A percentile compares a stretch with the other conserved stretches of the same genome.
These are phyloP conservation scores for Debaryomyces udenii DNA, from an alignment of 1,139 yeast species.

Conservation along the genomic window DNA sequence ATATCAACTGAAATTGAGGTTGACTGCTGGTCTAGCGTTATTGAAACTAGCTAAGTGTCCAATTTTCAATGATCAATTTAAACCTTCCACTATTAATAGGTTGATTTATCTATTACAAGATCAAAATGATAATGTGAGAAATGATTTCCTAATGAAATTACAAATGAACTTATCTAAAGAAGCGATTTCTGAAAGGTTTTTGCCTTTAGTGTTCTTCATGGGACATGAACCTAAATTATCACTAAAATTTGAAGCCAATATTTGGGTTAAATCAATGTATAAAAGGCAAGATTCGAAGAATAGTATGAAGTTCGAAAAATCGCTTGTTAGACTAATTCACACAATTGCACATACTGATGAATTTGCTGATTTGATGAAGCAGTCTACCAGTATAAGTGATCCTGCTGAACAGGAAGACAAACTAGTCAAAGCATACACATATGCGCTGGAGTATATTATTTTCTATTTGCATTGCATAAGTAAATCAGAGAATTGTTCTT, in stretches of 20 bases:
- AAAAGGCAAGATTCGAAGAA: slow-evolving; percentile 43
- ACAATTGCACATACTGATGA: slow-evolving; percentile 77
- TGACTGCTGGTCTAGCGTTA: slow-evolving; percentile 67
- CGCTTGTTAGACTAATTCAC: slow-evolving; percentile 69
- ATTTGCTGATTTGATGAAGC: slow-evolving; percentile 46
- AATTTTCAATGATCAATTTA: slow-evolving; percentile 54
- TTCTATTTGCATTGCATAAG: slow-evolving; percentile 66
- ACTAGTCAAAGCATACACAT: slow-evolving; percentile 46
- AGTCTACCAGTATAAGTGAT: slow-evolving; percentile 20
- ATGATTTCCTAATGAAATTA: slow-evolving; percentile 51
- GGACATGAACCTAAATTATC: slow-evolving; percentile 71
- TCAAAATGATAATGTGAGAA: slow-evolving; percentile 60
- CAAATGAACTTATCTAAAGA: slow-evolving; percentile 56
- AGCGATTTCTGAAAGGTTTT: slow-evolving; percentile 62
- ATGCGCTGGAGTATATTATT: slow-evolving; percentile 59
- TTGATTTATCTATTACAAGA: slow-evolving; percentile 70
- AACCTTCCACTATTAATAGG: slow-evolving; percentile 53
- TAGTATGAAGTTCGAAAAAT: slow-evolving; percentile 59
- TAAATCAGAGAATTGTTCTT: slow-evolving; percentile 66
- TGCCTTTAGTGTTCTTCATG: slow-evolving; percentile 69
- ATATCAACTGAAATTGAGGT: slow-evolving; percentile 63
- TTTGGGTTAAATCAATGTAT: slow-evolving; percentile 75
- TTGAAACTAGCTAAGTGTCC: slow-evolving; percentile 66
- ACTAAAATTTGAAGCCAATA: slow-evolving; percentile 53
- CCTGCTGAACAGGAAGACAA: slow-evolving; percentile 21